These are phyloP conservation scores for Allium fistulosum DNA, from an alignment of 106 monocot genomes.

Conservation along the genomic window DNA sequence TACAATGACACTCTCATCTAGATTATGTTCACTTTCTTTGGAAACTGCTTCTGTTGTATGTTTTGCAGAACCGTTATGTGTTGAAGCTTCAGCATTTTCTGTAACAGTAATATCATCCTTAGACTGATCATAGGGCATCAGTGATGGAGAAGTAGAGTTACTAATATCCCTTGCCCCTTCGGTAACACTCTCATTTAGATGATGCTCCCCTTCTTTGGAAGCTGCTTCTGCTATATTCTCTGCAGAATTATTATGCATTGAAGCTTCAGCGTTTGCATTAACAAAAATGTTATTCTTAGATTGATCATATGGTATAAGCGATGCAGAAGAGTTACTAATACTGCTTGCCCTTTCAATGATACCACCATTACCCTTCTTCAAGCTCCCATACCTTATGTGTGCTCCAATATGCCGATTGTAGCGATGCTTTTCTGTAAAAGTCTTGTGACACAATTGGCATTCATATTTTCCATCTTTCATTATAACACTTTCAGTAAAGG, in stretches of 20 bases:
- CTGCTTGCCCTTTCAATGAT: conserved; percentile 13
- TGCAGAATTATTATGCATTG: no score
- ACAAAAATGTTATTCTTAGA: conserved; percentile 9
- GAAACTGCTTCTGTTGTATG: neutral
- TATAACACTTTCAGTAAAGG: conserved; percentile 36
- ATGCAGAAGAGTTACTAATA: no score
- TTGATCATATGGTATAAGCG: conserved; percentile 11
- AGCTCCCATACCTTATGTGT: conserved; percentile 48
- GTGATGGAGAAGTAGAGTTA: neutral
- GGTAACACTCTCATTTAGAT: conserved; percentile 5
- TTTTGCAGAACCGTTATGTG: no score
- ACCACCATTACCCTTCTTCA: neutral
- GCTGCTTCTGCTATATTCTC: neutral
- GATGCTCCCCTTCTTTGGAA: neutral
- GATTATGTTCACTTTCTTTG: neutral
- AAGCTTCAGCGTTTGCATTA: conserved; percentile 13
- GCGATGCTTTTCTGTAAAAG: conserved; percentile 37
- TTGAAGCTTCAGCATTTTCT: conserved; percentile 11
- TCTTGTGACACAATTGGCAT: conserved; percentile 59
- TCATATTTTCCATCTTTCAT: conserved; percentile 57
- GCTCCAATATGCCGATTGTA: conserved; percentile 51
- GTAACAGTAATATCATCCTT: conserved; percentile 7
- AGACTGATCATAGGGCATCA: conserved; percentile 11
- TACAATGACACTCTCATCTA: no score
- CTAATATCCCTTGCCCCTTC: conserved; percentile 4